These are phyloP conservation scores for Penicillium fimorum DNA, from an alignment of 495 filamentous ascomycete genomes.

Conservation along the genomic window DNA sequence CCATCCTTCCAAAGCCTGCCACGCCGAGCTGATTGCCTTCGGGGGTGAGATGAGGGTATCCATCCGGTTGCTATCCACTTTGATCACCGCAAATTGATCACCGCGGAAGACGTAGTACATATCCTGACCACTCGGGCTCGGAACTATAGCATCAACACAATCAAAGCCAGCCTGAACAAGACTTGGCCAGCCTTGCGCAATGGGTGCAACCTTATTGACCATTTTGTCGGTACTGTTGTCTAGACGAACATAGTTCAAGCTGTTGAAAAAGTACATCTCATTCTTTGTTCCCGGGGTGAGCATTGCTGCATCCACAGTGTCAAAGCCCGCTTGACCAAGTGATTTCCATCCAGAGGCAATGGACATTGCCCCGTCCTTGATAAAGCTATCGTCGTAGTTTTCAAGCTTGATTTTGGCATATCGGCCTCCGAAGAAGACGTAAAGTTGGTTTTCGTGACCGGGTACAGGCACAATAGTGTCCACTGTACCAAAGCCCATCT, in stretches of 20 bases:
- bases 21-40: not conserved
- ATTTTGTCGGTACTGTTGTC: too few species aligned
- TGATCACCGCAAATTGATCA: not conserved
- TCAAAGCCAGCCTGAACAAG: slow-evolving; percentile 3
- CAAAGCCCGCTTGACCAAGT: too few species aligned
- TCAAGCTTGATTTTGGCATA: slow-evolving; percentile 1
- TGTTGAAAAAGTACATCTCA: too few species aligned
- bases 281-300: too few species aligned
- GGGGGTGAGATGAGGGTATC: not conserved
- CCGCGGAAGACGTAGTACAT: not conserved
- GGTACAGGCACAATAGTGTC: not conserved
- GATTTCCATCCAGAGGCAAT: too few species aligned
- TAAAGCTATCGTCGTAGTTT: slow-evolving; percentile 4
- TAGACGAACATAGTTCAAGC: too few species aligned
- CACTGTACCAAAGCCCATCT: not conserved
- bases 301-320: too few species aligned
- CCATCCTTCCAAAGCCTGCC: not conserved
- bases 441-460: not conserved
- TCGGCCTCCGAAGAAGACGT: slow-evolving; percentile 3
- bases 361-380: not conserved
- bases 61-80: not conserved
- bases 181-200: not conserved
- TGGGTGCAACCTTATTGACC: not conserved
- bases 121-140: not conserved
- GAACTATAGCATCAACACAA: not conserved